phyloP scores from a whole-genome alignment of 2,329 filamentous ascomycete genomes.

The Fusarium decemcellulare region DNA sequence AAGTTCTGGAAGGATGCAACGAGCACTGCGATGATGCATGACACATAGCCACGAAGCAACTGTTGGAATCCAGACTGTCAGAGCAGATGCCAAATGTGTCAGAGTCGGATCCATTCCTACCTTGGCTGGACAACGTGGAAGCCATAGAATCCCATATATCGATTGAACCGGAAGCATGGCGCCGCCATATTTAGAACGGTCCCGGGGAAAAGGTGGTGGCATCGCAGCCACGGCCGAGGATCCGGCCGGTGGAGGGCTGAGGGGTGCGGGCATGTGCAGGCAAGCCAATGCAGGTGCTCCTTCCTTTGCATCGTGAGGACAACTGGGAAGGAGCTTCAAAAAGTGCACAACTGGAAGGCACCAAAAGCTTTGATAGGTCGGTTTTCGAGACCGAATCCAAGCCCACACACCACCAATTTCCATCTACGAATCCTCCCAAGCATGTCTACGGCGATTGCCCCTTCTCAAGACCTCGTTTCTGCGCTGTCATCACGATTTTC shows the following conservation, averaged over 20 bases:
- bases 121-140: neutral
- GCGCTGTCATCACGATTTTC: neutral
- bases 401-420: too few relatives aligned
- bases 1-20: neutral
- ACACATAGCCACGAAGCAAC: neutral
- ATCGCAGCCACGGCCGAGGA: slow-evolving; percentile 26
- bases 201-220: neutral
- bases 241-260: neutral
- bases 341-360: too few relatives aligned
- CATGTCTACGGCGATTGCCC: neutral
- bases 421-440: too few relatives aligned
- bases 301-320: slow-evolving; percentile 10
- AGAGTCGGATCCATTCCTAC: neutral
- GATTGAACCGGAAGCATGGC: neutral
- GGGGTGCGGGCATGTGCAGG: neutral
- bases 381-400: too few relatives aligned
- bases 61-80: neutral
- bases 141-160: neutral
- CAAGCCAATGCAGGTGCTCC: slow-evolving; percentile 34
- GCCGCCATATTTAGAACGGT: neutral
- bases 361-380: too few relatives aligned
- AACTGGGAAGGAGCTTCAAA: neutral
- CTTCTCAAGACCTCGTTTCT: too few relatives aligned
- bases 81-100: neutral
- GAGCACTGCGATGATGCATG: neutral